phyloP scores from a whole-genome alignment of 2,329 filamentous ascomycete genomes.

The Metarhizium brunneum region DNA sequence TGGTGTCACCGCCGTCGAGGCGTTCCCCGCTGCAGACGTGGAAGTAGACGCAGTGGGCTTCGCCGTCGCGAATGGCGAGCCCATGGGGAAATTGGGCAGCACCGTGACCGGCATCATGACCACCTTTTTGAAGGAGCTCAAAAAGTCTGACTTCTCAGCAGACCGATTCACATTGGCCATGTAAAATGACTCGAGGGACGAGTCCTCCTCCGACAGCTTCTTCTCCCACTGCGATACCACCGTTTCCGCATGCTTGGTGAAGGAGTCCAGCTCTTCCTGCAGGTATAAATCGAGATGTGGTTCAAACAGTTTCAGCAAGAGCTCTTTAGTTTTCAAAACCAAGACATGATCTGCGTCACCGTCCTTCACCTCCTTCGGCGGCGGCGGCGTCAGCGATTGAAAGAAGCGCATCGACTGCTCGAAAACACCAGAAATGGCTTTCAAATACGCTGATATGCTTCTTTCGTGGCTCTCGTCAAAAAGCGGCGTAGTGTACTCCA shows the following conservation, averaged over 20 bases:
- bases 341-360: constrained; percentile 45
- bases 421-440: constrained; percentile 79
- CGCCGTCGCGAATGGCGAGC: constrained; percentile 45
- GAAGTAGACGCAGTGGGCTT: constrained; percentile 19
- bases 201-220: constrained; percentile 83
- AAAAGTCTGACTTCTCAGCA: constrained; percentile 91
- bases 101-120: constrained; percentile 98
- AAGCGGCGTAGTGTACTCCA: constrained; percentile 75
- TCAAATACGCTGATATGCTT: constrained; percentile 69
- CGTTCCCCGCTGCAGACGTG: constrained; percentile 15
- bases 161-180: constrained; percentile 94
- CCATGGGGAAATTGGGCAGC: constrained; percentile 58
- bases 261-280: constrained; percentile 81
- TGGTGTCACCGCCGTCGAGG: constrained; percentile 20
- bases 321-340: constrained; percentile 53
- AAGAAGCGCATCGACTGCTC: constrained; percentile 76
- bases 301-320: constrained; percentile 70
- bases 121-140: constrained; percentile 95
- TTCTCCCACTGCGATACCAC: constrained; percentile 85
- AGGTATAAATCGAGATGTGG: constrained; percentile 91
- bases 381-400: constrained; percentile 57
- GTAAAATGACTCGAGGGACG: constrained; percentile 82
- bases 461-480: constrained; percentile 80
- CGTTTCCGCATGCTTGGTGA: constrained; percentile 64
- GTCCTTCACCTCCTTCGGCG: constrained; percentile 39